These are phyloP conservation scores for Heliamphora exappendiculata DNA, from an alignment of 148 eudicot species.

Conservation along the genomic window DNA sequence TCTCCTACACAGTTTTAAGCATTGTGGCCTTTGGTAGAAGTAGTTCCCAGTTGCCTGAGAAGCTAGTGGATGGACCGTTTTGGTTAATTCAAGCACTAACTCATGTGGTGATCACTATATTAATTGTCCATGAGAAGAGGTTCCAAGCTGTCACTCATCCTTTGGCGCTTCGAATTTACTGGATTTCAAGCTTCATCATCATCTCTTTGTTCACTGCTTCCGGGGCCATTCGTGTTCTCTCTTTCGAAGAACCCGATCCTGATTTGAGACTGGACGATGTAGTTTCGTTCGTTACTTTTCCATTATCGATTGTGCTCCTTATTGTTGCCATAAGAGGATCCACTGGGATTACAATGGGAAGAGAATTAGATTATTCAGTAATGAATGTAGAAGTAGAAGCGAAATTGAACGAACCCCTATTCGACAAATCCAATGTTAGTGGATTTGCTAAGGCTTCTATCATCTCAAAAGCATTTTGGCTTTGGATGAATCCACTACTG, in stretches of 20 bases:
- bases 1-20: conserved; percentile 31
- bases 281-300: conserved; percentile 31
- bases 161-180: conserved; percentile 44
- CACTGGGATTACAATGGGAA: conserved; percentile 40
- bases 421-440: conserved; percentile 41
- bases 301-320: conserved; percentile 42
- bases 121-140: conserved; percentile 58
- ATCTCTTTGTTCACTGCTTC: conserved; percentile 43
- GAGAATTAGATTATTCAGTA: conserved; percentile 16
- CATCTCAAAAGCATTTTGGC: conserved; percentile 60
- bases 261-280: conserved; percentile 46
- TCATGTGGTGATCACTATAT: conserved; percentile 36
- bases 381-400: conserved; percentile 25
- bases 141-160: conserved; percentile 56
- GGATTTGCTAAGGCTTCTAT: conserved; percentile 69
- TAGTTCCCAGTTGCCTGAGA: conserved; percentile 35
- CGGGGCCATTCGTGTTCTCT: conserved; percentile 38
- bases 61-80: conserved; percentile 48
- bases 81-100: conserved; percentile 62
- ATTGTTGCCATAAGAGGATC: conserved; percentile 45
- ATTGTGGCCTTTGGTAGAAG: conserved; percentile 29
- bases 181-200: conserved; percentile 42
- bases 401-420: conserved; percentile 38
- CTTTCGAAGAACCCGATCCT: conserved; percentile 16
- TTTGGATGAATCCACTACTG: conserved; percentile 81